These are phyloP conservation scores for Suillus subaureus DNA, from an alignment of 768 basidiomycete genomes.

Conservation along the genomic window DNA sequence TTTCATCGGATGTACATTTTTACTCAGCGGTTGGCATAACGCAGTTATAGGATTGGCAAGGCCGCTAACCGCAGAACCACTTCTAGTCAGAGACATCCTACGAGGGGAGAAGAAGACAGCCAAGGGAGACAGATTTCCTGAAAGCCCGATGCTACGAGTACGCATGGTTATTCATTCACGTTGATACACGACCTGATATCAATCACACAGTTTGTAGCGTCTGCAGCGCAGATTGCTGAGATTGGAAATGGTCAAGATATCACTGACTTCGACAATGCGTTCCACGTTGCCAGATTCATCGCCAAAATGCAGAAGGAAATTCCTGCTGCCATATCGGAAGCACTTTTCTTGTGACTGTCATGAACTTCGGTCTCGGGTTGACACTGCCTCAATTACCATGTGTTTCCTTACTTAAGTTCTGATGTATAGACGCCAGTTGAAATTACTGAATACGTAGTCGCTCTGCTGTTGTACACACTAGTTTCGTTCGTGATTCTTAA, in stretches of 20 bases:
- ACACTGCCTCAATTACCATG: neutral
- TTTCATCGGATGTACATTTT: neutral
- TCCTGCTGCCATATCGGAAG: conserved; percentile 33
- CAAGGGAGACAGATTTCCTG: conserved; percentile 35
- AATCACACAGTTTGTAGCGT: conserved; percentile 31
- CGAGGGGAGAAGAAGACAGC: conserved; percentile 25
- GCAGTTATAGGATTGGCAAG: conserved; percentile 34
- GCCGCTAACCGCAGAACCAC: conserved; percentile 33
- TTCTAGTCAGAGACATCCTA: conserved; percentile 30
- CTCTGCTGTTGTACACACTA: conserved; percentile 1
- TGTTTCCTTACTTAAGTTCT: neutral
- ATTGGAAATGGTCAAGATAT: conserved; percentile 37
- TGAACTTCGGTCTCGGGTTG: neutral
- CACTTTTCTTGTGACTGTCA: conserved; percentile 19
- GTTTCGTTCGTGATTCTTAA: neutral
- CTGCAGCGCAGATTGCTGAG: conserved; percentile 34
- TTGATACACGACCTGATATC: neutral
- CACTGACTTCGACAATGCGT: conserved; percentile 32
- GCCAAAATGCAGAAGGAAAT: conserved; percentile 33
- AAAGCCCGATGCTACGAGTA: conserved; percentile 39
- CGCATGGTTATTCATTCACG: neutral
- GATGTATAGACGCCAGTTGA: neutral
- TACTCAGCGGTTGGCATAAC: neutral
- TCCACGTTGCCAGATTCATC: conserved; percentile 35
- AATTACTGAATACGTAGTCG: neutral